These are phyloP conservation scores for Boechera divaricarpa DNA, from an alignment of 345 rosid genomes.

Conservation along the genomic window DNA sequence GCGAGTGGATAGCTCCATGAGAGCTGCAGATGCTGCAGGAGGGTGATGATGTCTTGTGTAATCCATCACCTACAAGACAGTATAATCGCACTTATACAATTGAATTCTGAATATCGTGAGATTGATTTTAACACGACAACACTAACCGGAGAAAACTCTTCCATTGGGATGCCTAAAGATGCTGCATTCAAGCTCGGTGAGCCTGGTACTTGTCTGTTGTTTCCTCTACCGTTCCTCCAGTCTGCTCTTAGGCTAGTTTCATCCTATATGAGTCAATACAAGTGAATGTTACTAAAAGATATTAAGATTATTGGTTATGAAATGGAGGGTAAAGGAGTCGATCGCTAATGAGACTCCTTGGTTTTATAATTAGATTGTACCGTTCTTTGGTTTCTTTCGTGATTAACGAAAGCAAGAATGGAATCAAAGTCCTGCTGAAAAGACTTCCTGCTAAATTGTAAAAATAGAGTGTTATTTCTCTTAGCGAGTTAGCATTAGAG, in stretches of 20 bases:
- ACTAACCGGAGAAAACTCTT: conserved; percentile 44
- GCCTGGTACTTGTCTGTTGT: conserved; percentile 69
- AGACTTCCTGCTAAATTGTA: conserved; percentile 64
- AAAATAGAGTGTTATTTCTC: neutral
- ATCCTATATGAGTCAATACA: conserved; percentile 44
- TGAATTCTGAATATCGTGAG: neutral
- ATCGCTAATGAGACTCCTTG: conserved; percentile 2
- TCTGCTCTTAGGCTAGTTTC: conserved; percentile 67
- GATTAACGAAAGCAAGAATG: conserved; percentile 83
- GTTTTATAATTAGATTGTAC: conserved; percentile 37
- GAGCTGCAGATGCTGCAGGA: conserved; percentile 75
- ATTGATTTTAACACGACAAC: neutral
- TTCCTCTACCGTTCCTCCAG: conserved; percentile 77
- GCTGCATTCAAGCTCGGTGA: conserved; percentile 41
- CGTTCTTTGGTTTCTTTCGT: conserved; percentile 84
- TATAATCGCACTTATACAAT: neutral
- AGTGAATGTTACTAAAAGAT: conserved; percentile 16
- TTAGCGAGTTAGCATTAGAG: neutral
- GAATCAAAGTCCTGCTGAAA: conserved; percentile 94
- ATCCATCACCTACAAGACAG: conserved; percentile 58
- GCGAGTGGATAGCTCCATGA: conserved; percentile 85
- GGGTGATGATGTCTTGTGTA: conserved; percentile 48
- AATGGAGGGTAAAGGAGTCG: neutral
- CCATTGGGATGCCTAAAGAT: conserved; percentile 43
- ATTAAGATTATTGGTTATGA: neutral